Percentiles rank a stretch among this genome's conserved stretches.
phyloP scores from a whole-genome alignment of 2,329 filamentous ascomycete species.

The Ustulina deusta region DNA sequence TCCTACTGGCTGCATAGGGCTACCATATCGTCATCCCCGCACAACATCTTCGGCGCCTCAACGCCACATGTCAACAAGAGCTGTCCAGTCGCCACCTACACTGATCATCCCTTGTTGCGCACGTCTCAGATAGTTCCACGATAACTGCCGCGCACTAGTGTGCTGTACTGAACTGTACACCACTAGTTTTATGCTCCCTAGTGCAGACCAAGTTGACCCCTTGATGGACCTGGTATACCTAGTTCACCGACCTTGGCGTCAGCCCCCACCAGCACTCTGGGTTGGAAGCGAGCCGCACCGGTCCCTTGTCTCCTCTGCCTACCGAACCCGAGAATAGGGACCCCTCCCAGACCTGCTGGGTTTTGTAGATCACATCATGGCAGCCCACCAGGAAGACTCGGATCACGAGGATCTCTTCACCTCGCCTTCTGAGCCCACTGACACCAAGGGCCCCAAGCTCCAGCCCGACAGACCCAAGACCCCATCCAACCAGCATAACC shows the following conservation, averaged over 20 bases:
- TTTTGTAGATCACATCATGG: slow-evolving; percentile 52
- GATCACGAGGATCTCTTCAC: slow-evolving; percentile 63
- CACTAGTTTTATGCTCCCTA: slow-evolving; percentile 10
- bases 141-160: slow-evolving; percentile 7
- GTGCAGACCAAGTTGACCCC: slow-evolving; percentile 16
- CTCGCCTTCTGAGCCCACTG: slow-evolving; percentile 55
- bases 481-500: slow-evolving; percentile 58
- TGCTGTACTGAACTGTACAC: slow-evolving; percentile 15
- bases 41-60: slow-evolving; percentile 23
- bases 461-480: slow-evolving; percentile 62
- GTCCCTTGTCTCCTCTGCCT: slow-evolving; percentile 17
- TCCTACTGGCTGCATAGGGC: slow-evolving; percentile 42
- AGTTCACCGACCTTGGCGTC: slow-evolving; percentile 14
- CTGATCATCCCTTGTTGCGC: neutral
- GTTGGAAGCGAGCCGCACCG: slow-evolving; percentile 8
- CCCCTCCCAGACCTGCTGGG: slow-evolving; percentile 23
- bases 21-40: slow-evolving; percentile 45
- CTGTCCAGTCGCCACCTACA: neutral
- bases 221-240: slow-evolving; percentile 2
- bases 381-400: slow-evolving; percentile 60
- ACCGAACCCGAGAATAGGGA: slow-evolving; percentile 1
- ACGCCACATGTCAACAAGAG: slow-evolving; percentile 30
- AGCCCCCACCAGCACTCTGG: slow-evolving; percentile 19
- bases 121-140: slow-evolving; percentile 14
- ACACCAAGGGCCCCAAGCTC: slow-evolving; percentile 48